A percentile compares a stretch with the other conserved stretches of the same genome.
Conservation (phyloP, 2,329 filamentous ascomycete species). For the Biscogniauxia marginata region DNA sequence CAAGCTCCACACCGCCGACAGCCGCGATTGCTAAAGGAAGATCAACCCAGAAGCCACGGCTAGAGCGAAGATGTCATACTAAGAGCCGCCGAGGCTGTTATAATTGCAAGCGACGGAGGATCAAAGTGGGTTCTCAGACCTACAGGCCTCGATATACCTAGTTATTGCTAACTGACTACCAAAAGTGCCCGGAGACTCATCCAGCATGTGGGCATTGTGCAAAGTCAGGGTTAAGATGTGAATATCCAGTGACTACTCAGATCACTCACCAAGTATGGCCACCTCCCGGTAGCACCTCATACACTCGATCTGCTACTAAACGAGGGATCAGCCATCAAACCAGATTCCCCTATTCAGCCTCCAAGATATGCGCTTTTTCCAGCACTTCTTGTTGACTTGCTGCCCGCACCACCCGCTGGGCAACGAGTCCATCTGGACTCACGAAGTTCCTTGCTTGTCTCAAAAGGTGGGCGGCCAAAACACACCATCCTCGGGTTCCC, state of each 20-base stretch:
- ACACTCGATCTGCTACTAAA: slow-evolving; percentile 16
- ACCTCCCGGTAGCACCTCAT: slow-evolving; percentile 6
- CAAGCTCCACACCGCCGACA: slow-evolving; percentile 8
- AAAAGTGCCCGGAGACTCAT: slow-evolving; percentile 63
- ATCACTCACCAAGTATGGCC: slow-evolving; percentile 49
- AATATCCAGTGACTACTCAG: slow-evolving; percentile 55
- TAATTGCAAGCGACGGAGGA: slow-evolving; percentile 65
- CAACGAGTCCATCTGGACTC: slow-evolving; percentile 65
- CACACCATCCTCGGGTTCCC: background rate
- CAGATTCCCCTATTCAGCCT: slow-evolving; percentile 59
- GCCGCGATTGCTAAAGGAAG: slow-evolving; percentile 9
- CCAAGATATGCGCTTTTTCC: slow-evolving; percentile 67
- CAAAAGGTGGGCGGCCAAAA: slow-evolving; percentile 51
- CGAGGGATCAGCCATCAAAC: slow-evolving; percentile 47
- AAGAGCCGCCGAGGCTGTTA: slow-evolving; percentile 66
- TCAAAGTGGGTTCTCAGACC: slow-evolving; percentile 48
- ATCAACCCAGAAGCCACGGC: slow-evolving; percentile 35
- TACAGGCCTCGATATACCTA: background rate
- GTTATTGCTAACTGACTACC: background rate
- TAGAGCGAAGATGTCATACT: slow-evolving; percentile 61
- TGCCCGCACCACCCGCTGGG: slow-evolving; percentile 65
- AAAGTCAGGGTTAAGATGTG: slow-evolving; percentile 61
- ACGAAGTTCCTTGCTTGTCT: slow-evolving; percentile 64
- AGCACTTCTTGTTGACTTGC: slow-evolving; percentile 62
- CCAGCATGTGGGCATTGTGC: slow-evolving; percentile 63